Evolutionary conservation across 2,329 filamentous ascomycete species (phyloP), one percentile per base, ranked within the genome.

Genomic region (Aspergillus ruber): DNA sequence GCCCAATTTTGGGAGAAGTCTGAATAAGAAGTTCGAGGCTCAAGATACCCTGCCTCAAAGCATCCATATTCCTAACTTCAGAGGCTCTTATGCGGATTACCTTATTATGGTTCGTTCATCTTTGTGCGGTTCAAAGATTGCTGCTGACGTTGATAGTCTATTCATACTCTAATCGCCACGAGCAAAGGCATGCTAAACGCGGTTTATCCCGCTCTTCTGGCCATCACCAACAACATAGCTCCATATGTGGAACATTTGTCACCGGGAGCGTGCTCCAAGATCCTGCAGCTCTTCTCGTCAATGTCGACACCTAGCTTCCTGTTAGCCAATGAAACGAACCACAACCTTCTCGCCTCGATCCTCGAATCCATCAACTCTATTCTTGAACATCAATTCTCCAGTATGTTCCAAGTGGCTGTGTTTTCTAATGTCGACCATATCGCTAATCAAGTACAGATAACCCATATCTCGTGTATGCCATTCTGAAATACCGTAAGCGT

Each of bases 301-400:
- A 95, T 97, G 87, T 94, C 91, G 7, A 88, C 90, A 0, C 91
- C 93, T 0, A 89, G 87, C 27, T 98, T 97, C 64, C 73, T 98
- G 8, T 75, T 97, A 15, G 89, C 88, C 6, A 97, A 95, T 58
- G 93, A 98, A 49, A 86, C 81, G 33, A 98, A 98, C 56, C 88
- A 97, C 63, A 74, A 76, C 27, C 79, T 97, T 4, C 75, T 98
- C 6, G 80, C 83, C 43, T 90, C 90, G 0, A 71, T 97, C 21
- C 75, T 98, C 8, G 89, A 96, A 62, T 90, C 89, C 0, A 83
- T 97, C 61, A 95, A 93, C 63, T 82, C 88, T 2, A 86, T 95
- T 39, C 75, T 97, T 33, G 93, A 97, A 68, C 88, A 96, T 64
- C 85, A 95, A 61, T 93, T 88, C 62, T 77, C 75, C 43, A 82